A percentile compares a stretch with the other conserved stretches of the same genome.
phyloP scores from a whole-genome alignment of 2,329 filamentous ascomycete genomes.

The Paecilomyces sp. region DNA sequence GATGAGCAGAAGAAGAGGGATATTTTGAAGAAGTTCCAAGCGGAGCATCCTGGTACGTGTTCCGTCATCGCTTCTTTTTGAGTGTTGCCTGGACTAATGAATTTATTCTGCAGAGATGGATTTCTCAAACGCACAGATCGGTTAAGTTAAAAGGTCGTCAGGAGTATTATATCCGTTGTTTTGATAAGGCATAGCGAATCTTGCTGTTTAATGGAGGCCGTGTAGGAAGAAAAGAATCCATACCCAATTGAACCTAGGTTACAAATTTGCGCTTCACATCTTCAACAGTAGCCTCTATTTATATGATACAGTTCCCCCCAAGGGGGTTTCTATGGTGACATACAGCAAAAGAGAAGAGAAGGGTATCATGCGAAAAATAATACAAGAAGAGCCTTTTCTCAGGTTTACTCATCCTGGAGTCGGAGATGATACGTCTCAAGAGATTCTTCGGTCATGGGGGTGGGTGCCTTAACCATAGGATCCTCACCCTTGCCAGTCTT shows the following conservation, averaged over 20 bases:
- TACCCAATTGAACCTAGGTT: neutral
- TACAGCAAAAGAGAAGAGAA: neutral
- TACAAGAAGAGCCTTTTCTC: neutral
- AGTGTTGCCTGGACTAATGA: conserved; percentile 5
- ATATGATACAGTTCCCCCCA: neutral
- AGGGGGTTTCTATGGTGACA: neutral
- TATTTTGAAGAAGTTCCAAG: conserved; percentile 87
- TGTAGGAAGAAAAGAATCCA: neutral
- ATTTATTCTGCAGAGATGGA: conserved; percentile 50
- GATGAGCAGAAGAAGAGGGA: conserved; percentile 96
- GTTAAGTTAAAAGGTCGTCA: conserved; percentile 18
- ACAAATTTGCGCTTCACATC: neutral
- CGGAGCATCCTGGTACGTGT: conserved; percentile 54
- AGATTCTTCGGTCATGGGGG: conserved; percentile 55
- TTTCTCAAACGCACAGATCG: conserved; percentile 59
- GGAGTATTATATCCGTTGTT: neutral
- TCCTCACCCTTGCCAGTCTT: conserved; percentile 91
- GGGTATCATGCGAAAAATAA: neutral
- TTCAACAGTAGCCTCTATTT: neutral
- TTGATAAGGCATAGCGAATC: neutral
- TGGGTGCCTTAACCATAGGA: conserved; percentile 70
- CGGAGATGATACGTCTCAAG: conserved; percentile 53
- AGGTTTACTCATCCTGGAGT: conserved; percentile 16
- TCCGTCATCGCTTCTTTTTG: neutral
- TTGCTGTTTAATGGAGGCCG: neutral